Base-by-base conservation (phyloP, 2,329 filamentous ascomycete genomes). In the Aspergillus uvarum region DNA sequence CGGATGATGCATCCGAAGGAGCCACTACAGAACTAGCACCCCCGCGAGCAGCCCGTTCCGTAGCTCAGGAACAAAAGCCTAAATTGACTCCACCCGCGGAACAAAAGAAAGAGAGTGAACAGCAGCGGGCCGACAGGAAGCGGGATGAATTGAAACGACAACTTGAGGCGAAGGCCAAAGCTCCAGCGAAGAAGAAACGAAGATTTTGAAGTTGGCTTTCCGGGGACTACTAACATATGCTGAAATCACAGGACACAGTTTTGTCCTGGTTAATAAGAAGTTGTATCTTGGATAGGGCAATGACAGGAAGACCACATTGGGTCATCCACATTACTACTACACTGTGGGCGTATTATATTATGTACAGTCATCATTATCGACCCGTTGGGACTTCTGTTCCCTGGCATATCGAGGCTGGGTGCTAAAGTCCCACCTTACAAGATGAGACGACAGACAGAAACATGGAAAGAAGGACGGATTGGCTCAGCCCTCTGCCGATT, bases 111-210 rank as follows among this genome's bases (percentile, higher is more conserved):
- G 63, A 65, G 59, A 80, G 81, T 2, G 80, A 80, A 10, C 76
- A 83, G 61, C 80, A 87, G 59, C 80, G 79, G 56, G 84, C 84
- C 3, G 76, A 85, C 62, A 76, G 80, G 56, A 86, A 81, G 65
- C 76, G 85, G 12, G 78, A 82, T 53, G 82, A 85, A 67, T 68
- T 88, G 61, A 87, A 86, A 68, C 76, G 81, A 19, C 75, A 81
- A 47, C 67, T 85, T 16, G 81, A 81, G 55, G 76, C 74, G 57
- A 83, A 82, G 67, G 79, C 80, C 29, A 83, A 82, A 64, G 80
- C 77, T 55, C 78, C 80, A 10, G 76, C 70, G 19, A 87, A 83
- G 77, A 87, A 86, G 77, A 85, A 82, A 69, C 72, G 83, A 58
- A 83, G 76, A 60, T 86, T 86, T 63, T 86, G 70, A 76, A 10